Conservation (phyloP, 1,284 basidiomycete genomes). For the Leccinum cinnamomeum region DNA sequence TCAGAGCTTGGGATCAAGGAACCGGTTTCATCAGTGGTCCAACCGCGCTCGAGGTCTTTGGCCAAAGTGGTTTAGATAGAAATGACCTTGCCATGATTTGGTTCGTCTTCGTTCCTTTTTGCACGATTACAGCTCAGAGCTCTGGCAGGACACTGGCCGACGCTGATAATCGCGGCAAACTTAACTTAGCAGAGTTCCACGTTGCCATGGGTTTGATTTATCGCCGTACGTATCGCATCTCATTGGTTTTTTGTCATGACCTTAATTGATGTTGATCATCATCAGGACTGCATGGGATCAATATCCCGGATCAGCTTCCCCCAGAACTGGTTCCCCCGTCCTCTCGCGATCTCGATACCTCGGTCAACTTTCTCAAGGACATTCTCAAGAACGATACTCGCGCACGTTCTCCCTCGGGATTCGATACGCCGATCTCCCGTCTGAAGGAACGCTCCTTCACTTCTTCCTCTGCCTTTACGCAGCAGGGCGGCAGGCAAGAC, state of each 20-base stretch:
- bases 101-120: conserved; percentile 47
- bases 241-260: not conserved
- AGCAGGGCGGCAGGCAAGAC: conserved; percentile 65
- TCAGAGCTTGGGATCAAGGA: conserved; percentile 91
- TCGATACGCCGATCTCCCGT: conserved; percentile 56
- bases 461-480: conserved; percentile 50
- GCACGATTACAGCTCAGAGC: not conserved
- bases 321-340: conserved; percentile 93
- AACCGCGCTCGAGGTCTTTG: conserved; percentile 92
- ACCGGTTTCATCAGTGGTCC: conserved; percentile 88
- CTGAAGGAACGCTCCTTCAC: conserved; percentile 74
- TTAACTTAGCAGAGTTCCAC: conserved; percentile 96
- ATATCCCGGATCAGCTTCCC: conserved; percentile 85
- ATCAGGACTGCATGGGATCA: conserved; percentile 87
- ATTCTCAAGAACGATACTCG: conserved; percentile 85
- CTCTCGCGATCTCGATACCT: conserved; percentile 85
- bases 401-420: conserved; percentile 52
- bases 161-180: conserved; percentile 86
- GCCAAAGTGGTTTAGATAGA: conserved; percentile 86
- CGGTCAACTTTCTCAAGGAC: conserved; percentile 90
- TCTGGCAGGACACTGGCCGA: conserved; percentile 81
- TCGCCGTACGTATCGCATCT: conserved; percentile 62
- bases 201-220: conserved; percentile 99
- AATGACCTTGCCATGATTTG: conserved; percentile 95
- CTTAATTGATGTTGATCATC: not conserved